A percentile compares a stretch with the other conserved stretches of the same genome.
phyloP scores from a whole-genome alignment of 2,329 filamentous ascomycete genomes.

The Tolypocladium paradoxum region DNA sequence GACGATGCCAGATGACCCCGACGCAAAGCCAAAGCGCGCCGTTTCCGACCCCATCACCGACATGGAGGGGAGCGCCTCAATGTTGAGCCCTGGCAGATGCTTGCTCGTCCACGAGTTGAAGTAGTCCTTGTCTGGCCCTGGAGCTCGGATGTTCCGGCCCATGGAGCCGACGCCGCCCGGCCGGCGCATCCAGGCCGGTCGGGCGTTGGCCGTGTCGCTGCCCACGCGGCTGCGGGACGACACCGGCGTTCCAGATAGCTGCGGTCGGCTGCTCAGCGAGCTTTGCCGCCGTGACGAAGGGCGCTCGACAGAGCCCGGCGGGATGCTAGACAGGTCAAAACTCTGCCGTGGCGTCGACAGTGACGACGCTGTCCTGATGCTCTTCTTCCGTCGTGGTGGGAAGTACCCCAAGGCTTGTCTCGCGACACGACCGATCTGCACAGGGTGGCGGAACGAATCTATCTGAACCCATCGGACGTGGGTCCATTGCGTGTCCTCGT shows the following conservation, averaged over 20 bases:
- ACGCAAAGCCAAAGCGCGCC: conserved; percentile 44
- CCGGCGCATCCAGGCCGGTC: conserved; percentile 59
- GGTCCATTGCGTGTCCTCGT: conserved; percentile 62
- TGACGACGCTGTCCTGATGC: conserved; percentile 52
- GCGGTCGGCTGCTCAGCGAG: conserved; percentile 25
- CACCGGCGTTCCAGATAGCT: conserved; percentile 19
- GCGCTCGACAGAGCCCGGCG: conserved; percentile 24
- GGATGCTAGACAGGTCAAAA: conserved; percentile 42
- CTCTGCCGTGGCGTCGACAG: conserved; percentile 58
- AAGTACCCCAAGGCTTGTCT: conserved; percentile 81
- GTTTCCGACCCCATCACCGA: conserved; percentile 52
- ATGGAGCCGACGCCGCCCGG: conserved; percentile 86
- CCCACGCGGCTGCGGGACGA: conserved; percentile 25
- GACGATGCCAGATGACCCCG: conserved; percentile 31
- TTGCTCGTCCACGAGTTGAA: conserved; percentile 77
- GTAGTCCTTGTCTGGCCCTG: conserved; percentile 74
- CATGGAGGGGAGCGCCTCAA: conserved; percentile 57
- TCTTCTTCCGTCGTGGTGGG: conserved; percentile 83
- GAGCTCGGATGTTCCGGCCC: conserved; percentile 55
- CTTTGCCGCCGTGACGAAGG: conserved; percentile 32
- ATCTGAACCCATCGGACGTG: conserved; percentile 86
- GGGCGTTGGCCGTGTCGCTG: conserved; percentile 26
- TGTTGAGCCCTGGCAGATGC: conserved; percentile 68
- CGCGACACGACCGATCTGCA: conserved; percentile 79
- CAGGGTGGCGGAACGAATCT: conserved; percentile 55